phyloP scores from a whole-genome alignment of 805 yeast genomes.

The Suhomyces pyralidae region DNA sequence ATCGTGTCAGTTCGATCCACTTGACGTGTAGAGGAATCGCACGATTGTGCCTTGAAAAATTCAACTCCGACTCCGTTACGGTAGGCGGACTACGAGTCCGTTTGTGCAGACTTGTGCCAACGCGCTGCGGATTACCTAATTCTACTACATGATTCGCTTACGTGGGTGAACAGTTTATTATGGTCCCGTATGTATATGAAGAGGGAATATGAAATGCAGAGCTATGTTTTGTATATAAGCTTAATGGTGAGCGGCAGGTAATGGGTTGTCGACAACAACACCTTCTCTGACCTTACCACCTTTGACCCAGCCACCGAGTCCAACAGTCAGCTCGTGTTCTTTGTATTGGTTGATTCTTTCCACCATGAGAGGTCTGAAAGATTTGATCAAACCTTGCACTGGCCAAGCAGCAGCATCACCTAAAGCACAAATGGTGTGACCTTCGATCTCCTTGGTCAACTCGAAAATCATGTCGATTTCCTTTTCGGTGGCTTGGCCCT shows the following conservation, averaged over 20 bases:
- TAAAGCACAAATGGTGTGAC: constrained; percentile 87
- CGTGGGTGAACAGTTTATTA: not conserved
- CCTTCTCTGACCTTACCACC: constrained; percentile 61
- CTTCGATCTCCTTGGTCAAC: constrained; percentile 83
- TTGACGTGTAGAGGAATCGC: not conserved
- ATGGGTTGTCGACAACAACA: constrained; percentile 56
- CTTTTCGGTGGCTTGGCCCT: constrained; percentile 74
- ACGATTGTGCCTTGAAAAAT: not conserved
- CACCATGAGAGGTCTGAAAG: constrained; percentile 79
- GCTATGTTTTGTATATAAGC: not conserved
- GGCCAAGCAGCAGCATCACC: constrained; percentile 97
- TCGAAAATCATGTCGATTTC: constrained; percentile 86
- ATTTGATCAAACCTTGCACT: constrained; percentile 80
- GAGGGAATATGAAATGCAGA: constrained; percentile 1
- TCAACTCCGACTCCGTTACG: constrained; percentile 4
- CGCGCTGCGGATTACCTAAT: not conserved
- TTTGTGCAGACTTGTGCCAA: not conserved
- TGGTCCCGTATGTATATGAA: not conserved
- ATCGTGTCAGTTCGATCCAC: not conserved
- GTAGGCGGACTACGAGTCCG: constrained; percentile 1
- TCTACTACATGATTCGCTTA: not conserved
- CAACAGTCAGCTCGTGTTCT: constrained; percentile 45
- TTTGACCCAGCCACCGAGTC: constrained; percentile 78
- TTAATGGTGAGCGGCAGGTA: constrained; percentile 43
- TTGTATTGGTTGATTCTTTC: constrained; percentile 69